These are phyloP conservation scores for Venturia asperata DNA, from an alignment of 2,329 filamentous ascomycete species.

Conservation along the genomic window DNA sequence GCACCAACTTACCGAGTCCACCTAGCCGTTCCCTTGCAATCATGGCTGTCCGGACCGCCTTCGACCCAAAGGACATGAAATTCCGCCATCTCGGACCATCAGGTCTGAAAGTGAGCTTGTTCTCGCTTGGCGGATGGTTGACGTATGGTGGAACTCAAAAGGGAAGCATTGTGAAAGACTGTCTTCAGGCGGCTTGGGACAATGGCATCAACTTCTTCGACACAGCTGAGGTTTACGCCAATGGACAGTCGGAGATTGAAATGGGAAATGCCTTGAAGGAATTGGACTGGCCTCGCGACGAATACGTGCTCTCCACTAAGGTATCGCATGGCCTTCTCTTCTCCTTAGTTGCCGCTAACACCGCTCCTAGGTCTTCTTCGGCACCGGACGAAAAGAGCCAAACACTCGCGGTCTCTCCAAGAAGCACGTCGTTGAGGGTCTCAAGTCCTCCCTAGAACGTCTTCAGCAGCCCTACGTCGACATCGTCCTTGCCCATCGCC, in stretches of 20 bases:
- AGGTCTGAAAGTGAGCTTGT: constrained; percentile 45
- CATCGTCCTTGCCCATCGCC: constrained; percentile 58
- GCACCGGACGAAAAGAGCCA: constrained; percentile 52
- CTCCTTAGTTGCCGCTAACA: background rate
- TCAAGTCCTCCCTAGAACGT: constrained; percentile 51
- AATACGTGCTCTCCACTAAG: constrained; percentile 32
- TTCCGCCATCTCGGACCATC: constrained; percentile 41
- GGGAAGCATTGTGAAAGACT: constrained; percentile 44
- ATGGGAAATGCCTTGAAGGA: constrained; percentile 47
- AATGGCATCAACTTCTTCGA: constrained; percentile 46
- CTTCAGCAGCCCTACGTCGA: constrained; percentile 61
- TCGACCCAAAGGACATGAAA: constrained; percentile 44
- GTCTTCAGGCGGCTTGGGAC: constrained; percentile 44
- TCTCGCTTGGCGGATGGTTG: constrained; percentile 43
- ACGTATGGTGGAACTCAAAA: constrained; percentile 46
- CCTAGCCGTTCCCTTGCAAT: background rate
- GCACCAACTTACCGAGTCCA: too few species aligned
- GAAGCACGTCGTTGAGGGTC: constrained; percentile 51
- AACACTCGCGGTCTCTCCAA: constrained; percentile 45
- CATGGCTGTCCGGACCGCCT: constrained; percentile 30
- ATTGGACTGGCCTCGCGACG: constrained; percentile 42
- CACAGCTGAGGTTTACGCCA: constrained; percentile 26
- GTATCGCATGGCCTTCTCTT: background rate
- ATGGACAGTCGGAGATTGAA: constrained; percentile 47
- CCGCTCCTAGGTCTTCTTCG: constrained; percentile 40